A percentile compares a stretch with the other conserved stretches of the same genome.
These are phyloP conservation scores for Cercospora sp. DNA, from an alignment of 2,329 filamentous ascomycete genomes.

Conservation along the genomic window DNA sequence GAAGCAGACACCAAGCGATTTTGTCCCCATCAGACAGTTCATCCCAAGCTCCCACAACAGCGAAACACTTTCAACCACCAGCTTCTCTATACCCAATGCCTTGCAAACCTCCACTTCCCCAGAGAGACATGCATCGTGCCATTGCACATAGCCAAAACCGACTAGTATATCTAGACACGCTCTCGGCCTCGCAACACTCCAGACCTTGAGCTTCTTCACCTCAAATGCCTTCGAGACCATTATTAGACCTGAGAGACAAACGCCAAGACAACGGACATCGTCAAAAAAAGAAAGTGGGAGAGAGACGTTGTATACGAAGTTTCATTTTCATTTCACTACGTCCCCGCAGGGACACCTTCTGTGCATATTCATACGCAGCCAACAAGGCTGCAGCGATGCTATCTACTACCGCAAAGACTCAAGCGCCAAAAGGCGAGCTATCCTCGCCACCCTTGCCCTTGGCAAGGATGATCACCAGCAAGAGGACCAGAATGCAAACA, in stretches of 20 bases:
- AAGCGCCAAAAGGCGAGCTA: constrained; percentile 7
- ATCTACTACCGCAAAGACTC: not conserved
- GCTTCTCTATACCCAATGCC: not conserved
- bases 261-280: not conserved
- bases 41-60: not conserved
- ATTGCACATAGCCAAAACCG: not conserved
- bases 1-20: no score
- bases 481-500: constrained; percentile 5
- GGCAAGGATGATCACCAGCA: constrained; percentile 9
- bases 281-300: no score
- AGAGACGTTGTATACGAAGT: no score
- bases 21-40: not conserved
- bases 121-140: not conserved
- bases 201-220: not conserved
- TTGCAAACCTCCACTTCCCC: not conserved
- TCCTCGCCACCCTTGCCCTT: constrained; percentile 2
- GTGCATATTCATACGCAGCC: not conserved
- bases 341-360: not conserved
- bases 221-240: not conserved
- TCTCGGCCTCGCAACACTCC: not conserved
- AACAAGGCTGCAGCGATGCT: not conserved
- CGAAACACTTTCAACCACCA: not conserved
- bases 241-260: not conserved
- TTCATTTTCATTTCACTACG: not conserved
- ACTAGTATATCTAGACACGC: not conserved